These are phyloP conservation scores for Pavlovales sp. DNA, from an alignment of 208 protist species.

Conservation along the genomic window DNA sequence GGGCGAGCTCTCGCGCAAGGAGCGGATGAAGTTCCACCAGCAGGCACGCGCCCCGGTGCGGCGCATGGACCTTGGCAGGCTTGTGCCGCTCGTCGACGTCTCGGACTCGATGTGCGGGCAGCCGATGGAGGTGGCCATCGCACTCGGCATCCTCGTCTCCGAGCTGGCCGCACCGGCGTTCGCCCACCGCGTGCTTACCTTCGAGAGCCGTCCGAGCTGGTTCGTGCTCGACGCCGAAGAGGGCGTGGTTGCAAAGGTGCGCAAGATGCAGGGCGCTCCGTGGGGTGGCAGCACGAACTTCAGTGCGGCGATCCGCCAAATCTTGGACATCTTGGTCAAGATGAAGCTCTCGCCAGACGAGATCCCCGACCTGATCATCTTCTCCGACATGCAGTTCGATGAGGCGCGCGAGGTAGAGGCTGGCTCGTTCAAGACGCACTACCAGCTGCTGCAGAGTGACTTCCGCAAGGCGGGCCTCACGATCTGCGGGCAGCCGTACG, in stretches of 20 bases:
- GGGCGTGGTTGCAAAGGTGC: constrained; percentile 28
- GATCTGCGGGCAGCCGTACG: neutral
- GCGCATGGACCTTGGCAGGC: neutral
- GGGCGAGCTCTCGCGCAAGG: too few relatives aligned
- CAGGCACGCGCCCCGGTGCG: neutral
- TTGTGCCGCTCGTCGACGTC: constrained; percentile 48
- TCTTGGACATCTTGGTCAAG: constrained; percentile 23
- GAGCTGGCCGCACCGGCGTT: constrained; percentile 40
- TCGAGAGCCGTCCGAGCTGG: constrained; percentile 43
- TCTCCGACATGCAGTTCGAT: constrained; percentile 61
- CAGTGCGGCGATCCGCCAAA: constrained; percentile 14
- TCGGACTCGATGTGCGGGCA: constrained; percentile 54
- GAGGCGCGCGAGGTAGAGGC: neutral
- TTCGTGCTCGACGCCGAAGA: neutral
- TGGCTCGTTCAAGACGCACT: constrained; percentile 1
- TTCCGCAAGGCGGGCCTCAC: neutral
- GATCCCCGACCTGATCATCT: constrained; percentile 56
- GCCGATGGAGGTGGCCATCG: constrained; percentile 58
- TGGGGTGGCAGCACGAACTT: constrained; percentile 59
- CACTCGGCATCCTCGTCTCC: constrained; percentile 51
- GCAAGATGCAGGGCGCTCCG: neutral
- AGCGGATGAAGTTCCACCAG: too few relatives aligned
- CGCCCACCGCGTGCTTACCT: constrained; percentile 50
- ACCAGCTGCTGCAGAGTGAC: neutral
- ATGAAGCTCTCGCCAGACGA: constrained; percentile 41